These are phyloP conservation scores for Guillardia theta DNA, from an alignment of 78 protist genomes.

Conservation along the genomic window DNA sequence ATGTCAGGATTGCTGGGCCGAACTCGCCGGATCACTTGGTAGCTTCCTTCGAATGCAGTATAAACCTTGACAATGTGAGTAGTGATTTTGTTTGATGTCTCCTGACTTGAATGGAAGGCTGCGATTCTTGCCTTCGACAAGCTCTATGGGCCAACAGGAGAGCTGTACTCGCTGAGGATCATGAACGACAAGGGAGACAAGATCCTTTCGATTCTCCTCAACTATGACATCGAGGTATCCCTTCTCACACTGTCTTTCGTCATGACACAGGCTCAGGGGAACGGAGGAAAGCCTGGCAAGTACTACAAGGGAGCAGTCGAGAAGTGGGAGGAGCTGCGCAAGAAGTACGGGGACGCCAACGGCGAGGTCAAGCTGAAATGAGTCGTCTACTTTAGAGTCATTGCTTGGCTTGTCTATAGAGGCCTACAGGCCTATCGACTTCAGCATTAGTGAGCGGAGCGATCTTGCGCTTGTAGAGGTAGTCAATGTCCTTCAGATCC, in stretches of 20 bases:
- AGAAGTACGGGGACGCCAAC: neutral
- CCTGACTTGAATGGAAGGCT: neutral
- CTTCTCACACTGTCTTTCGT: neutral
- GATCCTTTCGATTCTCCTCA: neutral
- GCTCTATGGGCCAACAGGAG: neutral
- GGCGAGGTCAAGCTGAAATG: neutral
- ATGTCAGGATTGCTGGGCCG: neutral
- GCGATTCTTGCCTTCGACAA: neutral
- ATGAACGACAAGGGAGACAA: neutral
- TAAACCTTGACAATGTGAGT: neutral
- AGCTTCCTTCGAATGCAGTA: neutral
- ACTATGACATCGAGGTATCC: neutral
- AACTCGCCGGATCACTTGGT: neutral
- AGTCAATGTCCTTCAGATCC: too few species aligned
- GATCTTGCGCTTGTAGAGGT: too few species aligned
- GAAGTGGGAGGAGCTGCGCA: neutral
- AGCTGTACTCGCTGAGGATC: neutral
- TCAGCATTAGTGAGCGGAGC: too few species aligned
- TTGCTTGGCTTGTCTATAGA: too few species aligned
- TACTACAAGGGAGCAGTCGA: neutral
- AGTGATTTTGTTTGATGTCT: neutral
- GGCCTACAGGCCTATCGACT: too few species aligned
- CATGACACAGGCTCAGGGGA: neutral
- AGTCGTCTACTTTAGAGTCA: too few species aligned
- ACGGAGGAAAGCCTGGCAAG: slow-evolving; percentile 9